Evolutionary conservation across 257 asterid genomes (phyloP).

Genomic region (Ophiorrhiza pumila): DNA sequence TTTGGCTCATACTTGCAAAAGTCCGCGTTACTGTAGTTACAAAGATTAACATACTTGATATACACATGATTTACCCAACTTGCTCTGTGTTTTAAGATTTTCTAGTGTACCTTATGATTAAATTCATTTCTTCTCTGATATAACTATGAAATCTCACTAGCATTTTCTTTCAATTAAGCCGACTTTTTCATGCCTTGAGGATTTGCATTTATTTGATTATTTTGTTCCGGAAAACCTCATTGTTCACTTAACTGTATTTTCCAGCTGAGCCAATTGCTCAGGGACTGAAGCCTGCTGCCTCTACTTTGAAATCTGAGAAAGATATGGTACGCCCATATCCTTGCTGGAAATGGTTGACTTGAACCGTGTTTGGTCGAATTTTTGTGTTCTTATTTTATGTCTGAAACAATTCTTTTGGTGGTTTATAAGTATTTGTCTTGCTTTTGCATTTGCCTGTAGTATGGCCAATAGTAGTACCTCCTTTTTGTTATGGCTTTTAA

Average conservation of each 20-base stretch:
- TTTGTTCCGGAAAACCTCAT: not conserved
- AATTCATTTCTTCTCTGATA: not conserved
- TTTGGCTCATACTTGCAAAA: no score
- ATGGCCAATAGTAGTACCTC: not conserved
- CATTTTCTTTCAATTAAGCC: not conserved
- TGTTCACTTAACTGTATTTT: conserved; percentile 21
- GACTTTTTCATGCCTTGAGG: not conserved
- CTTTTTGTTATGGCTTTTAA: not conserved
- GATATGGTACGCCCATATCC: conserved; percentile 39
- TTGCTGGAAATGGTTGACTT: not conserved
- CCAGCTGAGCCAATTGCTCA: conserved; percentile 50
- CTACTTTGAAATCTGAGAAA: conserved; percentile 34
- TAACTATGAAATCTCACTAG: no score
- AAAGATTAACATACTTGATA: not conserved
- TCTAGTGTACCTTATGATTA: not conserved
- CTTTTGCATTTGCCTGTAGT: not conserved
- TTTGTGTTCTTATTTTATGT: not conserved
- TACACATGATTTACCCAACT: not conserved
- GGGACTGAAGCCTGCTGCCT: conserved; percentile 40
- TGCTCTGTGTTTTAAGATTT: not conserved
- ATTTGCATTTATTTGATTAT: not conserved
- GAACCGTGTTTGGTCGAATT: not conserved
- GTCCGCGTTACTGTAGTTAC: not conserved
- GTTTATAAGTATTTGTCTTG: not conserved
- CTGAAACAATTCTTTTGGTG: not conserved